A percentile compares a stretch with the other conserved stretches of the same genome.
These are phyloP conservation scores for Paxillus rubicundulus DNA, from an alignment of 768 basidiomycete genomes.

Conservation along the genomic window DNA sequence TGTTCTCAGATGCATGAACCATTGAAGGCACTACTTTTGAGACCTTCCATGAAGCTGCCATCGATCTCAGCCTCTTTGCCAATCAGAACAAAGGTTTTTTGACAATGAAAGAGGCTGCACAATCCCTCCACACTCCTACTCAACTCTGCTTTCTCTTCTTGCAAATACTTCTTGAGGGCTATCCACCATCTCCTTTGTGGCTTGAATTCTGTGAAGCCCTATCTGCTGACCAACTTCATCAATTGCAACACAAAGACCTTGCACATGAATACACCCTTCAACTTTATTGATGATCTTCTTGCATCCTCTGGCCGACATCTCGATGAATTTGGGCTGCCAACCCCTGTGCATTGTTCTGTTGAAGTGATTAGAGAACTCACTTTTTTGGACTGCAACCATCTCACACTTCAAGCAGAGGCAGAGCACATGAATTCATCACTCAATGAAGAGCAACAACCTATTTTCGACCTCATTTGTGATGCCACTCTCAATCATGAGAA, in stretches of 20 bases:
- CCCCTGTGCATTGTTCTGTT: too few species aligned
- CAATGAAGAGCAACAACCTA: background rate
- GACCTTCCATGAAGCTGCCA: conserved; percentile 27
- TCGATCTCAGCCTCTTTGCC: conserved; percentile 20
- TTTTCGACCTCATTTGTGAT: background rate
- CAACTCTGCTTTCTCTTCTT: conserved; percentile 41
- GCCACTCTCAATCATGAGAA: background rate
- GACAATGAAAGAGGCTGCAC: conserved; percentile 37
- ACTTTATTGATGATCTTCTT: too few species aligned
- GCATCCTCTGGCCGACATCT: too few species aligned
- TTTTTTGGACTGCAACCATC: too few species aligned
- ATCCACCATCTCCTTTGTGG: conserved; percentile 28
- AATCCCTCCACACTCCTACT: conserved; percentile 28
- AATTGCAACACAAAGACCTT: conserved; percentile 6
- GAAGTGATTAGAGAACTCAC: too few species aligned
- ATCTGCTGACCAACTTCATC: too few species aligned
- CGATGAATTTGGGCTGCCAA: too few species aligned
- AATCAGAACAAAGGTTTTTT: conserved; percentile 25
- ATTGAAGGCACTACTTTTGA: conserved; percentile 11
- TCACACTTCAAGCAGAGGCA: too few species aligned
- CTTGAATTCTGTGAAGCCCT: conserved; percentile 20
- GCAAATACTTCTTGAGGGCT: conserved; percentile 37
- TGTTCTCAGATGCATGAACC: conserved; percentile 23
- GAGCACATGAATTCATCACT: too few species aligned
- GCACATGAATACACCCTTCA: background rate